Percentiles rank a stretch among this genome's conserved stretches.
Evolutionary conservation across 495 filamentous ascomycete species (phyloP).

Genomic region (Ramalina peruviana): DNA sequence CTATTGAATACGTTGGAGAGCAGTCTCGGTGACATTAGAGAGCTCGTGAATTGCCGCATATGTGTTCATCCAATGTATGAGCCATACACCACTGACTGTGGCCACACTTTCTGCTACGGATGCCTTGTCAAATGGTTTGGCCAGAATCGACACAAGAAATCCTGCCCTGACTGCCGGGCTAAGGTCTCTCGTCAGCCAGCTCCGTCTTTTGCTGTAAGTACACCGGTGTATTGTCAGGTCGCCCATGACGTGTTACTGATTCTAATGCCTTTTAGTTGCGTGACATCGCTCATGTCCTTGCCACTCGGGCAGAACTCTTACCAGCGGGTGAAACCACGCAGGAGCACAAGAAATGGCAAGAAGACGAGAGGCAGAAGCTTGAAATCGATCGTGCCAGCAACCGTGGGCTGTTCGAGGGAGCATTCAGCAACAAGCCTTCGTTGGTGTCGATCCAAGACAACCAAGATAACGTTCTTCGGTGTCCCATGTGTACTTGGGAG

Average conservation of each 20-base stretch:
- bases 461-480: constrained; percentile 49
- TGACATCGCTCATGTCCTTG: constrained; percentile 52
- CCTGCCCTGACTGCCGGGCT: constrained; percentile 58
- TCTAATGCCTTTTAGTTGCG: constrained; percentile 34
- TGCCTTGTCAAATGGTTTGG: constrained; percentile 56
- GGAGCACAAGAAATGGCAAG: constrained; percentile 43
- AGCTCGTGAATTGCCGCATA: constrained; percentile 49
- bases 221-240: neutral
- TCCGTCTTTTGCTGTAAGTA: constrained; percentile 53
- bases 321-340: constrained; percentile 47
- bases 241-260: constrained; percentile 2
- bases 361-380: constrained; percentile 38
- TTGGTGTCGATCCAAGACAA: constrained; percentile 36
- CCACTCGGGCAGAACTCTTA: constrained; percentile 47
- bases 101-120: constrained; percentile 64
- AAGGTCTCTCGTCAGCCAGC: constrained; percentile 45
- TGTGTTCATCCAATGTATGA: constrained; percentile 59
- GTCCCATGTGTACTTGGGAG: constrained; percentile 53
- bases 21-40: constrained; percentile 36
- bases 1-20: constrained; percentile 35
- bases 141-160: constrained; percentile 44
- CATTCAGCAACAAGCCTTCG: neutral
- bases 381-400: constrained; percentile 29
- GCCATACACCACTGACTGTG: constrained; percentile 56
- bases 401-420: neutral